These are phyloP conservation scores for Russula virescens DNA, from an alignment of 768 basidiomycete genomes.

Conservation along the genomic window DNA sequence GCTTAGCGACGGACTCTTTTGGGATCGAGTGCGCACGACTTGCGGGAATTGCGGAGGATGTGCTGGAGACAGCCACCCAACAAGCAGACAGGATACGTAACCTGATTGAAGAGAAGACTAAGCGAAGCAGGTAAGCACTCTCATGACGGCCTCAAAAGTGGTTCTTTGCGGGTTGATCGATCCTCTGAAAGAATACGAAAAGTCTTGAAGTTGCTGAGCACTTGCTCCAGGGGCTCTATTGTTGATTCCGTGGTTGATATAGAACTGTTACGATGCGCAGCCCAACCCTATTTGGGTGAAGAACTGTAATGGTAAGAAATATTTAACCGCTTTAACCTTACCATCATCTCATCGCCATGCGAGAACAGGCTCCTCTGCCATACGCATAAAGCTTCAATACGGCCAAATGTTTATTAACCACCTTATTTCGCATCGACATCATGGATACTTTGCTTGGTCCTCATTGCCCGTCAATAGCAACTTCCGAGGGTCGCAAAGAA, in stretches of 20 bases:
- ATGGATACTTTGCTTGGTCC: too few species aligned
- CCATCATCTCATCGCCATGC: neutral
- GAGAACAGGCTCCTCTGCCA: neutral
- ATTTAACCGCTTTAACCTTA: too few species aligned
- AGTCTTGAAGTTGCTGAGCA: slow-evolving; percentile 11
- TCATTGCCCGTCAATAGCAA: too few species aligned
- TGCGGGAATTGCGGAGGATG: slow-evolving; percentile 69
- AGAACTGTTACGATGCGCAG: neutral
- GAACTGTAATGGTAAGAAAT: neutral
- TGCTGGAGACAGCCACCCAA: slow-evolving; percentile 55
- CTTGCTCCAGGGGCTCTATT: neutral
- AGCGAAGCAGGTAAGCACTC: slow-evolving; percentile 41
- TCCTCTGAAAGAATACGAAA: slow-evolving; percentile 6
- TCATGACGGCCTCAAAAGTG: neutral
- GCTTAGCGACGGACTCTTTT: slow-evolving; percentile 79
- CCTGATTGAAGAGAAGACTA: slow-evolving; percentile 45
- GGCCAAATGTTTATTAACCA: too few species aligned
- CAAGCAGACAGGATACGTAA: slow-evolving; percentile 51
- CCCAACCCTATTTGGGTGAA: neutral
- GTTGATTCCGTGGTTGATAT: neutral
- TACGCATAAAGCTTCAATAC: neutral
- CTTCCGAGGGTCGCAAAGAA: too few species aligned
- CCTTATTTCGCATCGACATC: too few species aligned
- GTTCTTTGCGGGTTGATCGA: neutral
- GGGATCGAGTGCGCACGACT: slow-evolving; percentile 90